Base-by-base conservation (phyloP, 306 rosid species). In the Prunus campanulata region DNA sequence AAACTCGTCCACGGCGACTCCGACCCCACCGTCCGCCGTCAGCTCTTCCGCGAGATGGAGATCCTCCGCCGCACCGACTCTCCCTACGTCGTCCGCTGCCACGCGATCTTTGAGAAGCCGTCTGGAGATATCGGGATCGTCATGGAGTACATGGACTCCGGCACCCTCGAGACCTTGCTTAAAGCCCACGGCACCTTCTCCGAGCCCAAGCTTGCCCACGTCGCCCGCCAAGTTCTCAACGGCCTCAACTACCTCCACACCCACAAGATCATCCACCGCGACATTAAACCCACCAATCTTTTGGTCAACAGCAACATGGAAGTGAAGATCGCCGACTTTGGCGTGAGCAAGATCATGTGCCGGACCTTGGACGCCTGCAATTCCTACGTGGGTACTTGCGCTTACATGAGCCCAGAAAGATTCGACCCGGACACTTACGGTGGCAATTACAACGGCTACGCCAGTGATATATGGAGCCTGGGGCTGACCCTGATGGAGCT, bases 371-470 rank as follows among this genome's bases (percentile, higher is more conserved):
- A 94, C 54, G 84, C 94, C 29, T 94, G 98, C 27, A 91, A 89
- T 57, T 90, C 97, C 0, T 94, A 92, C 60, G 97, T 94, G 1
- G 98, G 98, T 8, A 94, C 98, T 54, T 94, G 97, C 66, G 97
- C 98, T 2, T 94, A 94, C 80, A 94, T 94, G 98, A 94, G 98
- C 74, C 98, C 98, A 0, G 98, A 94, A 24, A 84, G 98, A 60
- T 94, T 94, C 76, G 96, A 94, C 89, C 98, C 98, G 14, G 93
- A 92, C 2, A 82, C 77, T 0, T 88, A 84, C 39, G 98, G 96
- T 44, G 98, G 97, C 4, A 90, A 81, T 30, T 94, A 94, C 76
- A 83, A 94, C 67, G 98, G 96, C 0, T 94, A 81, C 42, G 90
- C 98, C 0, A 89, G 90, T 0, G 98, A 94, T 57, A 90, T 94